phyloP scores from a whole-genome alignment of 495 filamentous ascomycete genomes.

The Gamarada debralockiae region DNA sequence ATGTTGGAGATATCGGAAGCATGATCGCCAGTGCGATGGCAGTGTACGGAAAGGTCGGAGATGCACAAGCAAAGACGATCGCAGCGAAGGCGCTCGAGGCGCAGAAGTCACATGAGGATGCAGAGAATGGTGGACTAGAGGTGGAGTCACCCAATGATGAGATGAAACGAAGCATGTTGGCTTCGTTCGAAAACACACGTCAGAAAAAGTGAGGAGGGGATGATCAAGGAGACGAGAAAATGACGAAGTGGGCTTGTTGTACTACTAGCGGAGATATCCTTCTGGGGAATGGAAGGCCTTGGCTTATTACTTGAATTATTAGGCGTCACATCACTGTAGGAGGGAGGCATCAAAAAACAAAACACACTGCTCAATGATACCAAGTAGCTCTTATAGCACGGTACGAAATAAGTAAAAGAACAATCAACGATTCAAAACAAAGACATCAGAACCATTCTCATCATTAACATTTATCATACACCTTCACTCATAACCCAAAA shows the following conservation, averaged over 20 bases:
- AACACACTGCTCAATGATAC: constrained; percentile 13
- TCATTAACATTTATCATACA: background rate
- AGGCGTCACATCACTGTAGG: background rate
- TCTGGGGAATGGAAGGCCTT: too few relatives aligned
- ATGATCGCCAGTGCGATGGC: constrained; percentile 98
- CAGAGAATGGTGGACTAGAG: constrained; percentile 18
- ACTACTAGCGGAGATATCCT: background rate
- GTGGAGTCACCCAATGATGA: constrained; percentile 31
- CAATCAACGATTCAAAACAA: constrained; percentile 1
- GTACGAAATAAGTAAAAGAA: constrained; percentile 5
- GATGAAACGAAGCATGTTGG: constrained; percentile 46
- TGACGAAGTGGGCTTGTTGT: background rate
- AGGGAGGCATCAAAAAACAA: background rate
- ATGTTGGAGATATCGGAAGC: constrained; percentile 92
- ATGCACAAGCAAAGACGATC: constrained; percentile 70
- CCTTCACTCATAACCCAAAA: constrained; percentile 42
- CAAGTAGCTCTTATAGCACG: background rate
- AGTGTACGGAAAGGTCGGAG: constrained; percentile 90
- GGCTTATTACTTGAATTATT: too few relatives aligned
- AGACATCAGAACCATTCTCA: background rate
- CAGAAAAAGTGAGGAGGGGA: constrained; percentile 35
- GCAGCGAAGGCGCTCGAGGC: constrained; percentile 43
- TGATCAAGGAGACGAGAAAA: background rate
- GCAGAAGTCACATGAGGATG: constrained; percentile 21
- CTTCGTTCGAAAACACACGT: constrained; percentile 49